Evolutionary conservation across 306 rosid genomes (phyloP), one percentile per base, ranked within the genome.

Genomic region (Carpinus viminea): DNA sequence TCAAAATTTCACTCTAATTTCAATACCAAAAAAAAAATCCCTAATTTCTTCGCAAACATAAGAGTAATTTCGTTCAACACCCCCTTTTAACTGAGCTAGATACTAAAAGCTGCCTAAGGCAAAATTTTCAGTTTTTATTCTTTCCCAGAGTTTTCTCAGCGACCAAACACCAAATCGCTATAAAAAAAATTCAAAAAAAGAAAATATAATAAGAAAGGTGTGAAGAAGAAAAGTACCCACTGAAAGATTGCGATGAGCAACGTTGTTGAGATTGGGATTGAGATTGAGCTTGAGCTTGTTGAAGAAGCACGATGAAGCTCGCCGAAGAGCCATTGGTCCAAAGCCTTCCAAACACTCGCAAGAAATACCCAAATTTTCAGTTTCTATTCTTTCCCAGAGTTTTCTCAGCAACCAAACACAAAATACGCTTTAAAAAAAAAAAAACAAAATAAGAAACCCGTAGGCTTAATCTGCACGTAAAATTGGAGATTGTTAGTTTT

Each of bases 231-330:
- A 12, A 45, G 24, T 74, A 78, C 80, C 74, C 1, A 74, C 17
- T 34, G 80, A 78, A 47, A 68, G 69, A 59, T 1, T 62, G 46
- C 80, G 70, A 74, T 31, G 34, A 28, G 64, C 46, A 70, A 55
- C 10, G 41, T 7, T 61, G n/a, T 31, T 57, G 28, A 36, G 16
- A 18, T 36, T 4, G 71, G 41, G 50, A 26, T 57, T 60, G 4
- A 26, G 41, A 36, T 57, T 56, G 62, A 74, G 7, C 31, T 16
- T 76, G 61, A 71, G 24, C 31, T 36, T 77, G 59, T 5, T 26
- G 55, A 74, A n/a, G 50, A 38, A 18, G 12, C 26, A 38, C 28
- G 50, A 38, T 38, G 48, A 66, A 66, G 71, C 48, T 66, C 70
- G 50, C n/a, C 50, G 71, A 18, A 66, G 26, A 17, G 50, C 71